Evolutionary conservation across 805 yeast species (phyloP), one percentile per base, ranked within the genome.

Genomic region (Wickerhamiella occidentalis): DNA sequence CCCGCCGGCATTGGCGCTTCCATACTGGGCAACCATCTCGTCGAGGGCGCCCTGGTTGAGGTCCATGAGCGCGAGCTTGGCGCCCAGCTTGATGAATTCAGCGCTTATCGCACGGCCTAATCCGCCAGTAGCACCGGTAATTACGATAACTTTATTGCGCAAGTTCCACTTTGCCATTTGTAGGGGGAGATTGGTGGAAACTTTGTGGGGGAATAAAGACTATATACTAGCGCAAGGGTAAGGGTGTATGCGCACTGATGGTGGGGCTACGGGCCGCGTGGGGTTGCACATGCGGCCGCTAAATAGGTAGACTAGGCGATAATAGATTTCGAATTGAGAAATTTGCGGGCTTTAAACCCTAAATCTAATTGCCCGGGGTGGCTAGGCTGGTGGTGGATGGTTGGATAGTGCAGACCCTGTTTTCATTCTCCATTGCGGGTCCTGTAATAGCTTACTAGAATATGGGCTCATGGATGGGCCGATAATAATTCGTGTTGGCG

Each of bases 41-140:
- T 43, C 30, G 17, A 44, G 23, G 2, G 22, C 19, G 8, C 18
- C 40, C 36, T 49, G 18, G 30, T 49, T 19, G 21, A 45, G 45
- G 23, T 44, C 51, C 23, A 49, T 18, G 11, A 49, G 45, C n/a
- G 43, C 51, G 11, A 49, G 40, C 35, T 49, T 49, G 35, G 40
- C 38, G 13, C 48, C 48, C 33, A 26, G 17, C 12, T 13, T 36
- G 18, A 13, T 18, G 22, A 49, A 29, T 18, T 17, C 38, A 9
- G 11, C 33, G 15, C 45, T 43, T 9, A 49, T 29, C 13, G 25
- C 37, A 6, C 36, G 29, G 13, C 51, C 51, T 4, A 49, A 42
- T 8, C 48, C 51, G 6, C 51, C 51, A 8, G 51, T 44, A 13
- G 48, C 51, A 25, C 51, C 51, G 23, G 51, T 49, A 19, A 49